Base-by-base conservation (phyloP, 2,329 filamentous ascomycete species). In the Cucurbitaria berberidis region DNA sequence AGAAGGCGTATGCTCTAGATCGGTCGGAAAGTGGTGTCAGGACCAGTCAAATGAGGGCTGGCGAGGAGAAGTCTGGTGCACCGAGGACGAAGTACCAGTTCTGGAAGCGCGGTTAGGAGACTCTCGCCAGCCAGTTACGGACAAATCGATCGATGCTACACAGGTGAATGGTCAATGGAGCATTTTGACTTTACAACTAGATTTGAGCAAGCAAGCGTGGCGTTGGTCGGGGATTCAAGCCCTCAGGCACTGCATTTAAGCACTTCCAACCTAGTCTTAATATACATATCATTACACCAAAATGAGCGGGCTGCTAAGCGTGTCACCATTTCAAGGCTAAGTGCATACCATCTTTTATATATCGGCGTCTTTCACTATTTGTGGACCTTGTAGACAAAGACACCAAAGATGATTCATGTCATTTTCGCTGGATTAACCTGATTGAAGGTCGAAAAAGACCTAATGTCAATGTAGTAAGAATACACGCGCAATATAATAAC, bases 1-100 rank as follows among this genome's bases (percentile, higher is more conserved):
- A 72, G 53, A 70, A 73, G 56, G 70, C 70, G 7, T 73, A 74
- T 45, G 59, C 62, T 2, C 59, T 57, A 60, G 55, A 65, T 19
- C 53, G 53, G 27, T 35, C 18, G 13, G 29, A 36, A 39, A 42
- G 40, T n/a, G 53, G 50, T 26, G 50, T 54, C 24, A 53, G 45
- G 32, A 42, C 45, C 7, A 46, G 19, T n/a, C 29, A 46, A 3
- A 30, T 45, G 13, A 44, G 38, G 10, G 57, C 39, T 3, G 52
- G 38, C 15, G 55, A 51, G 15, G 49, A n/a, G n/a, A n/a, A n/a
- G n/a, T n/a, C n/a, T n/a, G n/a, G 52, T 19, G 43, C 32, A 21
- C 43, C 46, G 19, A 56, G 55, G 44, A 57, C 56, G 45, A 58
- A 58, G 32, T 50, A 56, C 22, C 47, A 55, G 22, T 62, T 62